phyloP scores from a whole-genome alignment of 495 filamentous ascomycete genomes.

The Aspergillus saccharolyticus region DNA sequence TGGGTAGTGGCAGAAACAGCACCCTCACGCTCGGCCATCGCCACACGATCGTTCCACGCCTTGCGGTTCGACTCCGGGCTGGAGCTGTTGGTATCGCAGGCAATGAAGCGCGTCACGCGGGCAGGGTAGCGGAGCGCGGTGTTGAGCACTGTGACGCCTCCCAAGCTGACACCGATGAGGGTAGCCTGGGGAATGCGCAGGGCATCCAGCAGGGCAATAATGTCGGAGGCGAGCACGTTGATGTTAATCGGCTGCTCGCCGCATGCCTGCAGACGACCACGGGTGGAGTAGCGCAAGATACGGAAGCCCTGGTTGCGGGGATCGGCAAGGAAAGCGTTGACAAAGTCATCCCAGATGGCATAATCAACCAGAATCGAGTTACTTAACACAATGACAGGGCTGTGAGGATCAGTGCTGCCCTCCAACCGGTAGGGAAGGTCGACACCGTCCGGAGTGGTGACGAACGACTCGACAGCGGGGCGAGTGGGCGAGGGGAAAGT shows the following conservation, averaged over 20 bases:
- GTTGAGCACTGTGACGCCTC: slow-evolving; percentile 69
- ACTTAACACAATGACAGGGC: slow-evolving; percentile 64
- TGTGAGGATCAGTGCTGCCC: slow-evolving; percentile 57
- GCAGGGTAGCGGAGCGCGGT: slow-evolving; percentile 61
- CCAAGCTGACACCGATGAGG: slow-evolving; percentile 71
- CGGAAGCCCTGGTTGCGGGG: slow-evolving; percentile 57
- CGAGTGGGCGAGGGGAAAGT: slow-evolving; percentile 47
- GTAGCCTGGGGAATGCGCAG: slow-evolving; percentile 57
- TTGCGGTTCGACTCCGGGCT: slow-evolving; percentile 63
- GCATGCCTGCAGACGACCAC: slow-evolving; percentile 49
- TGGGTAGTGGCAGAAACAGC: slow-evolving; percentile 37
- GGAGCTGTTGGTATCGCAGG: slow-evolving; percentile 72
- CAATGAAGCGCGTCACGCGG: slow-evolving; percentile 55
- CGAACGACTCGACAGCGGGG: slow-evolving; percentile 57
- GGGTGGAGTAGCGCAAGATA: slow-evolving; percentile 65
- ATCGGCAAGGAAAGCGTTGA: slow-evolving; percentile 54
- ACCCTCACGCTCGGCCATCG: slow-evolving; percentile 55
- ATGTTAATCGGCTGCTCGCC: slow-evolving; percentile 50
- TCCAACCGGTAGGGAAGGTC: slow-evolving; percentile 68
- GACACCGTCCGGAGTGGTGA: slow-evolving; percentile 64
- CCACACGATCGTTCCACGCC: slow-evolving; percentile 73
- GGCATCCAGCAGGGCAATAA: slow-evolving; percentile 52
- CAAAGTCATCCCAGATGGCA: slow-evolving; percentile 72
- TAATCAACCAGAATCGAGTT: slow-evolving; percentile 71
- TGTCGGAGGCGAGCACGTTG: slow-evolving; percentile 61